A percentile compares a stretch with the other conserved stretches of the same genome.
phyloP scores from a whole-genome alignment of 2,329 filamentous ascomycete genomes.

The Fusarium sp. region DNA sequence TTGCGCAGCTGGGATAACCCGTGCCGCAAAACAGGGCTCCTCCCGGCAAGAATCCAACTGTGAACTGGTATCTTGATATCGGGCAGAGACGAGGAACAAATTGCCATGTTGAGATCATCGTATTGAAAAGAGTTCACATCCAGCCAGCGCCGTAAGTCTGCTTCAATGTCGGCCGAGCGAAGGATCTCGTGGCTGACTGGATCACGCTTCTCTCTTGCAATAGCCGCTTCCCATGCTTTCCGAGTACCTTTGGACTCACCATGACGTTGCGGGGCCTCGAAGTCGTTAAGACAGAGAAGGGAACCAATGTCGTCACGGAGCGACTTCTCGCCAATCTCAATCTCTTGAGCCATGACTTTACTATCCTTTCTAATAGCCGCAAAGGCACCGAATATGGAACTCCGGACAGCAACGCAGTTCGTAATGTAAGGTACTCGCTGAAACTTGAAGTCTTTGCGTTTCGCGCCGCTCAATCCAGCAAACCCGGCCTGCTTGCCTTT shows the following conservation, averaged over 20 bases:
- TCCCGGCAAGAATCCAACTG: slow-evolving; percentile 78
- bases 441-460: slow-evolving; percentile 93
- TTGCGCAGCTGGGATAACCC: slow-evolving; percentile 66
- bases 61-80: slow-evolving; percentile 82
- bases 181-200: slow-evolving; percentile 63
- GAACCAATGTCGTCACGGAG: slow-evolving; percentile 79
- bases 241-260: slow-evolving; percentile 49
- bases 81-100: slow-evolving; percentile 69
- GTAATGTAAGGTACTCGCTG: slow-evolving; percentile 89
- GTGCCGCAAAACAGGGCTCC: slow-evolving; percentile 74
- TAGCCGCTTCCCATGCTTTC: slow-evolving; percentile 51
- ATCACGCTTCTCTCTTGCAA: slow-evolving; percentile 57
- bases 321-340: slow-evolving; percentile 71
- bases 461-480: slow-evolving; percentile 61
- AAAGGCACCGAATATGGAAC: slow-evolving; percentile 90
- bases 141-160: slow-evolving; percentile 65
- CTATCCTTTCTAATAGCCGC: slow-evolving; percentile 86
- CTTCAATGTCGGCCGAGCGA: slow-evolving; percentile 71
- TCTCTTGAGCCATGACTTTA: slow-evolving; percentile 77
- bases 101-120: slow-evolving; percentile 53
- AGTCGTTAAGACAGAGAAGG: slow-evolving; percentile 72
- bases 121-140: slow-evolving; percentile 51
- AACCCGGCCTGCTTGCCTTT: slow-evolving; percentile 76
- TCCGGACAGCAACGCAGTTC: slow-evolving; percentile 82
- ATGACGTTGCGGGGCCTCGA: slow-evolving; percentile 57